Evolutionary conservation across 2,329 filamentous ascomycete species (phyloP), one percentile per base, ranked within the genome.

Genomic region (Sporothrix dimorphospora): DNA sequence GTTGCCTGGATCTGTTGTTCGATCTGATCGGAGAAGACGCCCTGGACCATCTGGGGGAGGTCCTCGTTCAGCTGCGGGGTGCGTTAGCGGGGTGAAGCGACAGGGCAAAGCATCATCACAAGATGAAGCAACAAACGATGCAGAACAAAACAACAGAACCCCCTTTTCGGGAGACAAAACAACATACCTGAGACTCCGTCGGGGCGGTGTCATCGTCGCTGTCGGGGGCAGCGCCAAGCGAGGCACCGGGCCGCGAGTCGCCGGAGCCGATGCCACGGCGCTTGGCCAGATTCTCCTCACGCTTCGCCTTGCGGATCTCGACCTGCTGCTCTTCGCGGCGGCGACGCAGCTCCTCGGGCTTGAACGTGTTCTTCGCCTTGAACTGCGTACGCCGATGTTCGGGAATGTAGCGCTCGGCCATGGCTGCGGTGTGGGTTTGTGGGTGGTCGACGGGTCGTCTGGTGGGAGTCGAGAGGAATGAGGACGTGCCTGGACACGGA

Each of bases 331-430:
- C 96, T 83, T 99, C 96, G 81, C 96, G 96, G 81, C 96, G 96
- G 80, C 96, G 94, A 82, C 96, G 94, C 77, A 99, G 91, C 87
- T 99, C 96, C 83, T 99, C 96, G 79, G 95, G 95, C 90, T 98
- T 98, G 89, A 99, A 98, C 80, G 94, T 94, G 85, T 93, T 95
- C 89, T 98, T 98, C 71, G 96, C 96, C 92, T 99, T 99, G 91
- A 97, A 99, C 86, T 97, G 94, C 77, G 94, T 98, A 81, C 96
- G 94, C 83, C 96, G 94, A 88, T 99, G 96, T 87, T 99, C 96
- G 83, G 96, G 96, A 81, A 99, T 99, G 87, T 98, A 99, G 80
- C 96, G 93, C 83, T 99, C 96, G 83, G 96, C 92, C 96, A 99
- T 99, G 85, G 79, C 91, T 83, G 81, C 81, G 81, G 81, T 76